Base-by-base conservation (phyloP, 2,329 filamentous ascomycete genomes). In the Macrophomina pseudophaseolina region DNA sequence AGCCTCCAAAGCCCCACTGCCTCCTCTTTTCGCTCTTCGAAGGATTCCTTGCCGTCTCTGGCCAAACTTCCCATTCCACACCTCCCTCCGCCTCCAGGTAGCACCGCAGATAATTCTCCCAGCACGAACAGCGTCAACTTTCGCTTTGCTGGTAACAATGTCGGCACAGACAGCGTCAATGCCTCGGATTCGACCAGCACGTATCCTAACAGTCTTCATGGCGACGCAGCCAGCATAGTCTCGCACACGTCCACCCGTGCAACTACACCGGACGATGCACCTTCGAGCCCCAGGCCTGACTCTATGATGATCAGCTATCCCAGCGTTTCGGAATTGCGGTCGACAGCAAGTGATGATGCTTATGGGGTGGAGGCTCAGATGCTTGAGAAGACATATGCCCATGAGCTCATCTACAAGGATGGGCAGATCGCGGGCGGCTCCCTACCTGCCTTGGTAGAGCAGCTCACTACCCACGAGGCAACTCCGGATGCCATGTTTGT, bases 361-460 rank as follows among this genome's bases (percentile, higher is more conserved):
- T 89, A 92, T 42, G 93, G 97, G 58, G 88, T 90, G 0, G 94
- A 97, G 76, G 90, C 87, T 4, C 90, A 90, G 73, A 82, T 97
- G n/a, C 82, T 97, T n/a, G 92, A 94, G 75, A 96, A 91, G 80
- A 97, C 94, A 0, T 97, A 88, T 74, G 92, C 93, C 0, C 92
- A 97, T 74, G 94, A 99, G 75, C 85, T 99, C 56, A 89, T 97
- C 74, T 91, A 92, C 77, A 96, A 96, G 77, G 94, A 98, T 71
- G 94, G 94, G 1, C 91, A 97, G 69, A 90, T 99, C n/a, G 92
- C 92, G 49, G 95, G 95, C 54, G 95, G 95, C 14, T 96, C 93
- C 3, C 85, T 99, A 12, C 88, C 91, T 5, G 95, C 95, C 2
- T 83, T 99, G 33, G 90, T 99, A n/a, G 95, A 99, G 82, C 90